Base-by-base conservation (phyloP, 345 rosid species). In the Populus davidiana region DNA sequence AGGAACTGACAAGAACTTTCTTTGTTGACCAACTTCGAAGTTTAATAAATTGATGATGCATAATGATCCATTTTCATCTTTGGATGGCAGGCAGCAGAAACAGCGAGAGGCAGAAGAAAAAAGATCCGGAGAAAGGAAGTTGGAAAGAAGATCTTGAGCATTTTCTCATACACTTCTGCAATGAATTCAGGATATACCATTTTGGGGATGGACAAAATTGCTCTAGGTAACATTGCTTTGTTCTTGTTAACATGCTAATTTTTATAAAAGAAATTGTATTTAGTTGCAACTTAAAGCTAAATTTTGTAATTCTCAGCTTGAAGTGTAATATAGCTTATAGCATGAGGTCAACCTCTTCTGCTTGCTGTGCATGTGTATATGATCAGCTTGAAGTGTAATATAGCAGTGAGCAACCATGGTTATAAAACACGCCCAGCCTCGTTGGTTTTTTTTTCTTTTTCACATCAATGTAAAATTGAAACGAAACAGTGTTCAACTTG, bases 91-190 rank as follows among this genome's bases (percentile, higher is more conserved):
- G 74, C 97, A 91, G 83, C 98, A 95, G 83, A 88, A 91, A 78
- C 89, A 93, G 81, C 88, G 96, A 75, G 99, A 92, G 77, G 90
- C 87, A 36, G 98, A 92, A 82, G 98, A 90, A 83, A 88, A 79
- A 81, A 91, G 86, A 87, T 90, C 93, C 23, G 82, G 86, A 33
- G 98, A 93, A 77, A 87, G 83, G 83, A 96, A 83, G 90, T 67
- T 85, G 80, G 94, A 93, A 63, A 88, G 91, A 84, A 87, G 93
- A 86, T 90, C 92, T 39, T 93, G 89, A 93, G 72, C 69, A 27
- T 8, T 20, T 43, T 64, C 69, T 17, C 27, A 10, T 7, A 20
- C 20, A 10, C 23, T 39, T 23, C 38, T 35, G 29, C 64, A 10
- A 35, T 49, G 52, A 8, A 62, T 67, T 7, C 41, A 31, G 4